Evolutionary conservation across 441 rosid genomes (phyloP).

Genomic region (Bocquillonia castaneifolia): DNA sequence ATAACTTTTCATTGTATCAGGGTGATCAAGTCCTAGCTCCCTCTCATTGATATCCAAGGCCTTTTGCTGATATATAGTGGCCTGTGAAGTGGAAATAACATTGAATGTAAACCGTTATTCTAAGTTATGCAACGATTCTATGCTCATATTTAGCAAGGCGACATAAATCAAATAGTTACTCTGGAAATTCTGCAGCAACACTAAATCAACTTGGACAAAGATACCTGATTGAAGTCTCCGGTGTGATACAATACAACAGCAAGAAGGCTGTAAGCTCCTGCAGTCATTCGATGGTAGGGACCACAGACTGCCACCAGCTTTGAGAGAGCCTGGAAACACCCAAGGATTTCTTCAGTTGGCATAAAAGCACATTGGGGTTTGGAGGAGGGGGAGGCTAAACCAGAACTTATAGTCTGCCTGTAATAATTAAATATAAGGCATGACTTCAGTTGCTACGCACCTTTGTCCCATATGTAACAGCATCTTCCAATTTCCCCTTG

Average conservation of each 20-base stretch:
- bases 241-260: constrained; percentile 94
- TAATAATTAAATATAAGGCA: constrained; percentile 25
- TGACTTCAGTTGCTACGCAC: constrained; percentile 41
- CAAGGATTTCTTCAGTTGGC: constrained; percentile 21
- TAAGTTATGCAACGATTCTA: neutral
- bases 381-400: neutral
- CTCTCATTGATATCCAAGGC: constrained; percentile 94
- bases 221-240: constrained; percentile 90
- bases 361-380: constrained; percentile 11
- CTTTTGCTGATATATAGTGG: constrained; percentile 86
- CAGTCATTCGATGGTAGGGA: constrained; percentile 81
- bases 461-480: constrained; percentile 84
- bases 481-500: constrained; percentile 88
- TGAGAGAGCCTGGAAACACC: constrained; percentile 53
- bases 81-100: constrained; percentile 30
- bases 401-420: neutral
- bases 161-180: constrained; percentile 7
- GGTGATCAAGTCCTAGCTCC: constrained; percentile 92
- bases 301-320: constrained; percentile 93
- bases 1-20: constrained; percentile 75
- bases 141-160: constrained; percentile 10
- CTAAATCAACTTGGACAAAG: constrained; percentile 6
- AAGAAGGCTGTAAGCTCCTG: constrained; percentile 92
- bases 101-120: constrained; percentile 9
- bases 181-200: constrained; percentile 6